Conservation (phyloP, 1,284 basidiomycete genomes). For the Sporisorium scitamineum region DNA sequence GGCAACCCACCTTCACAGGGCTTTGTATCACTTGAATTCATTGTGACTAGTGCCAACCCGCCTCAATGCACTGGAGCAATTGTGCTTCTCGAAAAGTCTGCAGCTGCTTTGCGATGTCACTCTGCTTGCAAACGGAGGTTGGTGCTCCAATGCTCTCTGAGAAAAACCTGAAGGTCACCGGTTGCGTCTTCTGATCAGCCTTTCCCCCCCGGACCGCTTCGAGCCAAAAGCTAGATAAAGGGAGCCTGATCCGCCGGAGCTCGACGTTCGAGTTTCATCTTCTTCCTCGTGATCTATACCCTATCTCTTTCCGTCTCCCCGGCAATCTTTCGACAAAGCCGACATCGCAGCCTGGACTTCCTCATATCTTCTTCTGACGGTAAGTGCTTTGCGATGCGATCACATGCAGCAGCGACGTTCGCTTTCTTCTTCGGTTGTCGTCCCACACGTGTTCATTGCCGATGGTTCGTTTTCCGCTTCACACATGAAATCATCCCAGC, state of each 20-base stretch:
- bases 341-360: not conserved
- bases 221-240: conserved; percentile 6
- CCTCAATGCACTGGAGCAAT: no score
- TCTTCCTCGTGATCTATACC: not conserved
- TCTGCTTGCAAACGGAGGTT: no score
- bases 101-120: no score
- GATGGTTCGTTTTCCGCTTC: not conserved
- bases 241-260: conserved; percentile 1
- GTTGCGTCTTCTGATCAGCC: conserved; percentile 1
- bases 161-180: no score
- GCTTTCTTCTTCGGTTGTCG: not conserved
- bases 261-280: conserved; percentile 4
- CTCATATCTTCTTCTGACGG: not conserved
- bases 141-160: no score
- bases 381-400: not conserved
- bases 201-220: conserved; percentile 1
- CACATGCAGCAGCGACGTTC: conserved; percentile 7
- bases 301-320: not conserved
- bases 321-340: conserved; percentile 6
- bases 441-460: not conserved
- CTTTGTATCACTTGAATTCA: not conserved
- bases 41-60: not conserved
- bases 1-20: not conserved
- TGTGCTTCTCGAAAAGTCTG: no score
- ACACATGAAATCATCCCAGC: not conserved